Evolutionary conservation across 75 land plant genomes (phyloP).

Genomic region (Pinus tabuliformis): DNA sequence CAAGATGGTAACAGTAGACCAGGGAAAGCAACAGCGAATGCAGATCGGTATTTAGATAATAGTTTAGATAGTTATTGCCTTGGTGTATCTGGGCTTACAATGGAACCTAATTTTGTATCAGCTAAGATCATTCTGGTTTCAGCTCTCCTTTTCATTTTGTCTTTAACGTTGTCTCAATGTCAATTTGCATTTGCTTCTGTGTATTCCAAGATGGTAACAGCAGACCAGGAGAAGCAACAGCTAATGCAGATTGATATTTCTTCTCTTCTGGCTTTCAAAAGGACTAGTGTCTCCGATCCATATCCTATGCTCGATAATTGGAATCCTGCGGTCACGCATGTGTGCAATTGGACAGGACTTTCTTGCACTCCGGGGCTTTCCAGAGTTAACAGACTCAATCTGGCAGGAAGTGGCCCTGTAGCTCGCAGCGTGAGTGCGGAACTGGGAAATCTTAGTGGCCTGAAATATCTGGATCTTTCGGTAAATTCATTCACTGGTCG

Average conservation of each 20-base stretch:
- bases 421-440: not conserved
- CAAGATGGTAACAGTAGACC: too few relatives aligned
- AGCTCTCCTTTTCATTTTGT: too few relatives aligned
- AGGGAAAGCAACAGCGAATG: too few relatives aligned
- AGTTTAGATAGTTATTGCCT: too few relatives aligned
- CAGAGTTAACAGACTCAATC: not conserved
- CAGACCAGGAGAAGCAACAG: too few relatives aligned
- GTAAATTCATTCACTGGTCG: constrained; percentile 9
- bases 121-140: too few relatives aligned
- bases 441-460: constrained; percentile 15
- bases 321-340: not conserved
- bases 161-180: too few relatives aligned
- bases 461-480: constrained; percentile 13
- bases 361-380: not conserved
- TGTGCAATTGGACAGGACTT: not conserved
- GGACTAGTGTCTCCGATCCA: not conserved
- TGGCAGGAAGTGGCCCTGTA: not conserved
- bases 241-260: not conserved
- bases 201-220: too few relatives aligned
- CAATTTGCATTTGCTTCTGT: too few relatives aligned
- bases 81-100: too few relatives aligned
- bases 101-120: too few relatives aligned
- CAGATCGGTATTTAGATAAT: too few relatives aligned
- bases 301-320: not conserved
- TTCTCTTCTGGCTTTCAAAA: not conserved